These are phyloP conservation scores for Cytospora paraplurivora DNA, from an alignment of 2,329 filamentous ascomycete species.

Conservation along the genomic window DNA sequence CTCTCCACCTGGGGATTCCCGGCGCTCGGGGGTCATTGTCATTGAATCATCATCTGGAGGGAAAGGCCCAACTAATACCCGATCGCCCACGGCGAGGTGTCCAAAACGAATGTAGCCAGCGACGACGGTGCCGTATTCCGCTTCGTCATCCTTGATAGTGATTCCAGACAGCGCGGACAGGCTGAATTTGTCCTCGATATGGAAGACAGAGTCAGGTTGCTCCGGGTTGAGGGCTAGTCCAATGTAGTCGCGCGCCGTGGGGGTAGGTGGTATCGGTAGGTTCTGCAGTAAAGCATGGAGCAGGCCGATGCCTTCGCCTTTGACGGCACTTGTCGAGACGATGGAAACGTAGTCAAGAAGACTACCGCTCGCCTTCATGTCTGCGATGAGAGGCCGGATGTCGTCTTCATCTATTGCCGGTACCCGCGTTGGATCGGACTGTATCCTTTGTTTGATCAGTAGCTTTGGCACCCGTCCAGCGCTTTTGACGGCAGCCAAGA, in stretches of 20 bases:
- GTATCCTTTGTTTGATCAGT: conserved; percentile 57
- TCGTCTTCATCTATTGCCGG: conserved; percentile 58
- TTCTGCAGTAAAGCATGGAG: conserved; percentile 79
- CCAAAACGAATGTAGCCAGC: conserved; percentile 85
- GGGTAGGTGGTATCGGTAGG: conserved; percentile 67
- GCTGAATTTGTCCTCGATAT: conserved; percentile 88
- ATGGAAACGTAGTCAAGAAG: conserved; percentile 71
- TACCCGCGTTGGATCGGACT: conserved; percentile 58
- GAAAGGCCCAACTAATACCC: conserved; percentile 79
- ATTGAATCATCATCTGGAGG: conserved; percentile 54
- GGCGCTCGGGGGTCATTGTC: conserved; percentile 47
- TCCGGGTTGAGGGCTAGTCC: conserved; percentile 59
- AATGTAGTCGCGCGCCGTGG: conserved; percentile 57
- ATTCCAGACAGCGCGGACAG: conserved; percentile 65
- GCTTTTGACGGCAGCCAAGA: conserved; percentile 77
- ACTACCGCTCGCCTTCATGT: conserved; percentile 48
- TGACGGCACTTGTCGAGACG: conserved; percentile 82
- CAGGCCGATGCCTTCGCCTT: conserved; percentile 77
- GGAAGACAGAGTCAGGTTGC: conserved; percentile 70
- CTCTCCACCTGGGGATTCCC: conserved; percentile 50
- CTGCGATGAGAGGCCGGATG: conserved; percentile 57
- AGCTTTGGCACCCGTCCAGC: conserved; percentile 74
- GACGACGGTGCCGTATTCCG: conserved; percentile 69
- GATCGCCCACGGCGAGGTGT: conserved; percentile 74
- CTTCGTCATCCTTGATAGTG: conserved; percentile 43